A percentile compares a stretch with the other conserved stretches of the same genome.
Conservation (phyloP, 768 basidiomycete species). For the Cubamyces lactineus region DNA sequence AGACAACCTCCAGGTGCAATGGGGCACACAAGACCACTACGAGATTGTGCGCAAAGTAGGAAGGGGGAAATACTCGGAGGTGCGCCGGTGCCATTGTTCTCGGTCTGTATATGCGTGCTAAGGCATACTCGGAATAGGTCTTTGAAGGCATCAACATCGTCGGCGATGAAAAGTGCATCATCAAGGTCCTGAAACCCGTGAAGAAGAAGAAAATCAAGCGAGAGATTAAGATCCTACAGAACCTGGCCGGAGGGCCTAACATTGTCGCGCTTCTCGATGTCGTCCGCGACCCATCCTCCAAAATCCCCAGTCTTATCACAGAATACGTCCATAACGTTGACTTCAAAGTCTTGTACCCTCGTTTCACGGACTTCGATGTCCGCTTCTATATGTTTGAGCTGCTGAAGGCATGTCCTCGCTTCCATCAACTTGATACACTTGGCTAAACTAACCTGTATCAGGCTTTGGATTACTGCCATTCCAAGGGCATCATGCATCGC, state of each 20-base stretch:
- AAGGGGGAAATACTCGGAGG: conserved; percentile 94
- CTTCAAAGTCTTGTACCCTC: conserved; percentile 95
- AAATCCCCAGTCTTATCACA: conserved; percentile 95
- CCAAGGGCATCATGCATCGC: conserved; percentile 98
- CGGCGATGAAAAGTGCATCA: conserved; percentile 93
- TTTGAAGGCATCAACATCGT: conserved; percentile 93
- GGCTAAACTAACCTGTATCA: conserved; percentile 33
- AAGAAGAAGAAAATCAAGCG: conserved; percentile 99
- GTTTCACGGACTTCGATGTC: conserved; percentile 94
- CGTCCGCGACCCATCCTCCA: conserved; percentile 93
- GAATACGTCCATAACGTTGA: conserved; percentile 99
- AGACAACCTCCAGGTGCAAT: conserved; percentile 97
- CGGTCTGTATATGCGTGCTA: not conserved
- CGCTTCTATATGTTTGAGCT: conserved; percentile 97
- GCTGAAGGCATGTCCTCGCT: conserved; percentile 66
- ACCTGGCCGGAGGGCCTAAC: conserved; percentile 95
- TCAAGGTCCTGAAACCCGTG: conserved; percentile 98
- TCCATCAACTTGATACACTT: not conserved
- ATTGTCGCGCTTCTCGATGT: conserved; percentile 92
- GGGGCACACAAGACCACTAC: conserved; percentile 97
- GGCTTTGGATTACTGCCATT: conserved; percentile 98
- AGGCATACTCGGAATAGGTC: conserved; percentile 49
- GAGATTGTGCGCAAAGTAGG: conserved; percentile 98
- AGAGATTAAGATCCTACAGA: conserved; percentile 98
- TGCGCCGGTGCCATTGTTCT: conserved; percentile 35